Base-by-base conservation (phyloP, 257 asterid species). In the Orobanche coerulescens region DNA sequence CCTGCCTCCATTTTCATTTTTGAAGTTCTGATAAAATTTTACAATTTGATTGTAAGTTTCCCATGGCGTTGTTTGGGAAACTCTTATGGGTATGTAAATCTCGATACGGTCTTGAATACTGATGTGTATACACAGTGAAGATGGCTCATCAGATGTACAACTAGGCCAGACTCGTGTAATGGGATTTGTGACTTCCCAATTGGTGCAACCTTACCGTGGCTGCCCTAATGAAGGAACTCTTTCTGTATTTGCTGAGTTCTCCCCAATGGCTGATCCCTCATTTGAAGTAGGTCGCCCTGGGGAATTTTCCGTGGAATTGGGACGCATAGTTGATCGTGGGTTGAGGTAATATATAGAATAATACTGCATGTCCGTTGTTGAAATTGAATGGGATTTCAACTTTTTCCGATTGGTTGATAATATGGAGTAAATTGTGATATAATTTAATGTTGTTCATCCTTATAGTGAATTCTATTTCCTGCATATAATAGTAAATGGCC, bases 191-290 rank as follows among this genome's bases (percentile, higher is more conserved):
- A 82, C 94, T 36, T 80, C 90, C 56, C 91, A 88, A 65, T 78
- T 93, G 71, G 95, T 79, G 80, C 95, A 89, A 56, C 98, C 98
- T 66, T 93, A 81, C 69, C 73, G 86, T 26, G 98, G 89, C 71
- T 83, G 96, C 61, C 96, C 95, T 25, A 89, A 80, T 59, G 98
- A 89, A 79, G 98, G 98, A 43, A 69, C 71, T 30, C 94, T 93
- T 73, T 71, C 97, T 39, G 77, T 93, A 37, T 93, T 73, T 73
- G 80, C 94, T 0, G 98, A 93, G 72, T 89, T 93, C 75, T 93
- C 98, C 61, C 98, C 98, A 16, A 89, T 93, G 98, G 98, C 97
- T 9, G 98, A 93, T 74, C 98, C 96, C 66, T 82, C 89, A 9
- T 93, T 89, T 71, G 98, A 93, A 81, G 68, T 71, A 18, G 98